These are phyloP conservation scores for Fusarium udum DNA, from an alignment of 2,329 filamentous ascomycete species.

Conservation along the genomic window DNA sequence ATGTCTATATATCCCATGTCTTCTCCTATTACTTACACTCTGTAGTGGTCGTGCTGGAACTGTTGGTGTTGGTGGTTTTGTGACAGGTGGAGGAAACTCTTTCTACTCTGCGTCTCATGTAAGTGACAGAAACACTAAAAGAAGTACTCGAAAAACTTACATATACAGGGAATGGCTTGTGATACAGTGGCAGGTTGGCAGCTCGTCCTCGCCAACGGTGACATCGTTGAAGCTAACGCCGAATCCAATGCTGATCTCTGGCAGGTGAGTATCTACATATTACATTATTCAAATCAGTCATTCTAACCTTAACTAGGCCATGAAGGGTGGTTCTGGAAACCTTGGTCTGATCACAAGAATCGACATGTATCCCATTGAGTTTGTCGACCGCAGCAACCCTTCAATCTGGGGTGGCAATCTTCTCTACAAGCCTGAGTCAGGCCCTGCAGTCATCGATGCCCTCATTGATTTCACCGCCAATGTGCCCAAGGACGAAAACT, in stretches of 20 bases:
- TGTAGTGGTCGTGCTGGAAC: slow-evolving; percentile 47
- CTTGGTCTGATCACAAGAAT: slow-evolving; percentile 53
- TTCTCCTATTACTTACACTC: background rate
- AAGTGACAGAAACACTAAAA: background rate
- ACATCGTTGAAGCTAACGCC: slow-evolving; percentile 54
- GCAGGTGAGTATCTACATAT: slow-evolving; percentile 30
- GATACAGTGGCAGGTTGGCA: slow-evolving; percentile 55
- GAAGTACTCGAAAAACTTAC: background rate
- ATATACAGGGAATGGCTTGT: slow-evolving; percentile 45
- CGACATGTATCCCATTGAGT: slow-evolving; percentile 47
- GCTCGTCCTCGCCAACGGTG: slow-evolving; percentile 56
- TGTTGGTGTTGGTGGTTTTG: slow-evolving; percentile 50
- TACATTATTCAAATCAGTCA: rapidly evolving
- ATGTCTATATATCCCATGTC: background rate
- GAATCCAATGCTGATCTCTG: slow-evolving; percentile 54
- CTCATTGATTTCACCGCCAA: slow-evolving; percentile 47
- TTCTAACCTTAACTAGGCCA: slow-evolving; percentile 41
- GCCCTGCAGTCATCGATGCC: slow-evolving; percentile 42
- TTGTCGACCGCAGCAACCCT: slow-evolving; percentile 38
- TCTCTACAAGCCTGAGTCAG: slow-evolving; percentile 37
- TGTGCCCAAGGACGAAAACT: slow-evolving; percentile 46
- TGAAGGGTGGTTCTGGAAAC: slow-evolving; percentile 60
- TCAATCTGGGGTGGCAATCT: slow-evolving; percentile 48
- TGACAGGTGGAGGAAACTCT: slow-evolving; percentile 50
- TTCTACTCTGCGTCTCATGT: slow-evolving; percentile 47